These are phyloP conservation scores for Gaultheria prostrata DNA, from an alignment of 148 eudicot genomes.

Conservation along the genomic window DNA sequence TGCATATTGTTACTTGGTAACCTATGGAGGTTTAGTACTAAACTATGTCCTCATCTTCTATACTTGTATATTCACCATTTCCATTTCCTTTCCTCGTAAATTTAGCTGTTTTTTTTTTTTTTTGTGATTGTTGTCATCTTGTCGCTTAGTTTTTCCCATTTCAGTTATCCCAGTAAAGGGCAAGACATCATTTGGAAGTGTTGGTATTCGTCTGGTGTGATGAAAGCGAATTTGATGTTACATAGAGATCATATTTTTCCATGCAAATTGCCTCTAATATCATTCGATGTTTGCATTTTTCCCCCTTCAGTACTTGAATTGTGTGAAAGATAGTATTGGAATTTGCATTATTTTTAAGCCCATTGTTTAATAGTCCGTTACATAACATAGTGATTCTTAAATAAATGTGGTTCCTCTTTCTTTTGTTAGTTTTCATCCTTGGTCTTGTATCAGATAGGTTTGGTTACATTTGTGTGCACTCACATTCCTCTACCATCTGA, in stretches of 20 bases:
- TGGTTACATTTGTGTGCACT: neutral
- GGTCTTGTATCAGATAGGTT: neutral
- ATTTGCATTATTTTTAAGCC: neutral
- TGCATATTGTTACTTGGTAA: neutral
- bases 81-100: neutral
- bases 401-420: neutral
- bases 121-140: neutral
- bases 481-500: neutral
- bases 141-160: neutral
- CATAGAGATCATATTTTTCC: neutral
- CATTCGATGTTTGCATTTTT: neutral
- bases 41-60: neutral
- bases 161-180: neutral
- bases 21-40: neutral
- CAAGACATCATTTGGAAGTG: too few species aligned
- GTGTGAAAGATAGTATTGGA: conserved; percentile 5
- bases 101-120: neutral
- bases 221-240: neutral
- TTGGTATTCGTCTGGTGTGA: neutral
- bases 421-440: neutral
- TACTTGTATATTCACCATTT: neutral
- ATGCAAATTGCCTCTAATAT: neutral
- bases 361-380: neutral
- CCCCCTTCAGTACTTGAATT: neutral
- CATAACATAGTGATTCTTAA: neutral